Evolutionary conservation across 345 rosid genomes (phyloP), one percentile per base, ranked within the genome.

Genomic region (Brassica rapa): DNA sequence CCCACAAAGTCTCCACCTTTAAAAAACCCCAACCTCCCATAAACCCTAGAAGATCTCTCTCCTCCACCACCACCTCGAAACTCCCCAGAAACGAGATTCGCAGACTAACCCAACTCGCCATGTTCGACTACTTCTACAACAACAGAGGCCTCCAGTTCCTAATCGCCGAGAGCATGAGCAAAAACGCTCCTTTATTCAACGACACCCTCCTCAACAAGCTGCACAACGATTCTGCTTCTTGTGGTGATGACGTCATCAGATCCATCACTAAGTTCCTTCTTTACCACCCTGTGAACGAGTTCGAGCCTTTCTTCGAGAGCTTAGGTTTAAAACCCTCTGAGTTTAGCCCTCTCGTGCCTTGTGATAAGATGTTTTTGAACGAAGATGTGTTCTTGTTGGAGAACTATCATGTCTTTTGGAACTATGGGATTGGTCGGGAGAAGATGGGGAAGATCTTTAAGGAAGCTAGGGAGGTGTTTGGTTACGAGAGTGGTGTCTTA

Each of bases 281-380:
- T n/a, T 94, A 86, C 72, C 88, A 89, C 43, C 97, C 98, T 3
- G 85, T 92, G 46, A 94, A 94, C 68, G 98, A 94, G 68, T 94
- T 89, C 24, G 96, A 94, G 84, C 96, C 96, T 24, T 94, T 90
- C 81, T 87, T 89, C 23, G 94, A 94, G 89, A 90, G 97, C 68
- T 68, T 86, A 53, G 98, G 98, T 63, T 29, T 94, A 60, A 67
- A 83, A 39, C 93, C 87, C 19, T 33, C 35, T 0, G 96, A 92
- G 78, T 88, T 75, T 29, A 16, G 30, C 69, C 80, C 70, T 70
- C 49, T 89, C 8, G 88, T 94, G 71, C 96, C 89, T 0, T 76
- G 68, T 55, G 84, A 86, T 74, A 77, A 83, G 81, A 78, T 87
- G 73, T 92, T 86, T 66, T 82, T 92, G 87, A 73, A 72, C 72